These are phyloP conservation scores for Knufia fluminis DNA, from an alignment of 2,329 filamentous ascomycete species.

Conservation along the genomic window DNA sequence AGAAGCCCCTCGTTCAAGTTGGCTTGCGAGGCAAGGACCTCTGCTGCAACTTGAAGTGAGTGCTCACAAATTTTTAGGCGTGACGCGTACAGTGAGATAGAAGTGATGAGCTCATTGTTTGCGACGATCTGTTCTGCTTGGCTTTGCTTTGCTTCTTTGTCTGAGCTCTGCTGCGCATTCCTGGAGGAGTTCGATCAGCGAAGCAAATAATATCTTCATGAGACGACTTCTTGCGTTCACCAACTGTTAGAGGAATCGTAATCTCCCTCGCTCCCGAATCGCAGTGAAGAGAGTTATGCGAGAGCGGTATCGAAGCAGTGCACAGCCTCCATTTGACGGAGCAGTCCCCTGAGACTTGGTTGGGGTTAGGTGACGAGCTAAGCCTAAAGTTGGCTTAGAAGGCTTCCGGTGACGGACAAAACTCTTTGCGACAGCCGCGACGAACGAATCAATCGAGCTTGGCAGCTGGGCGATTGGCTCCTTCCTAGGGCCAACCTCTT, in stretches of 20 bases:
- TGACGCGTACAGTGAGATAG: neutral
- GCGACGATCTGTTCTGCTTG: neutral
- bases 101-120: neutral
- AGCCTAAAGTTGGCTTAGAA: neutral
- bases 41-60: neutral
- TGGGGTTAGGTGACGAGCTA: neutral
- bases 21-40: neutral
- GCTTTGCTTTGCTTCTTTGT: neutral
- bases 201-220: too few species aligned
- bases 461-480: neutral
- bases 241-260: neutral
- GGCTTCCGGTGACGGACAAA: neutral
- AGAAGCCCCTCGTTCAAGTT: neutral
- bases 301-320: slow-evolving; percentile 2
- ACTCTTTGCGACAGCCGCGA: neutral
- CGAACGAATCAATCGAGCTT: slow-evolving; percentile 1
- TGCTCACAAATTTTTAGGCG: neutral
- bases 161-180: neutral
- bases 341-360: slow-evolving; percentile 7
- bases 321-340: neutral
- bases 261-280: neutral
- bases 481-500: neutral
- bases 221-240: neutral
- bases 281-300: neutral
- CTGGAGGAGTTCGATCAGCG: too few species aligned